These are phyloP conservation scores for Ceratocystis variospora DNA, from an alignment of 2,329 filamentous ascomycete species.

Conservation along the genomic window DNA sequence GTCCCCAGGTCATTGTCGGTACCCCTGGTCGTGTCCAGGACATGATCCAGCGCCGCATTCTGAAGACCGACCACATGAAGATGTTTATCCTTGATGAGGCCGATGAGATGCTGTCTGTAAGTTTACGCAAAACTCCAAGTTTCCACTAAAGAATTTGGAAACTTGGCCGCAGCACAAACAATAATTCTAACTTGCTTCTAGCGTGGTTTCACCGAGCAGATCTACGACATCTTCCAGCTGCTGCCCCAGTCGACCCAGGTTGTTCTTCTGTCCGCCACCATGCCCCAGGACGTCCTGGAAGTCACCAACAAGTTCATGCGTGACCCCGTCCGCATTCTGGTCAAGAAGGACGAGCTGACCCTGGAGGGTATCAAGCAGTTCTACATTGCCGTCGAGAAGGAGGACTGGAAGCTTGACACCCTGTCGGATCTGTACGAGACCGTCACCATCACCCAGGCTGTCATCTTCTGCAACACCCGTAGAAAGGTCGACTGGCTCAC, in stretches of 20 bases:
- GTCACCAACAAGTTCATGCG: conserved; percentile 99
- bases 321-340: conserved; percentile 94
- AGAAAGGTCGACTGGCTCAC: conserved; percentile 99
- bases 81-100: conserved; percentile 99
- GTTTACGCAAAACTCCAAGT: conserved; percentile 24
- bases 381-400: conserved; percentile 99
- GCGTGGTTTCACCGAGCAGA: conserved; percentile 99
- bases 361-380: conserved; percentile 99
- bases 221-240: conserved; percentile 99
- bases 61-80: conserved; percentile 97
- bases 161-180: neutral
- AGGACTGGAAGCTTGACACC: conserved; percentile 99
- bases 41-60: conserved; percentile 97
- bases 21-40: conserved; percentile 97
- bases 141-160: conserved; percentile 19
- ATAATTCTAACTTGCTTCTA: conserved; percentile 31
- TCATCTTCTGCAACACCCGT: conserved; percentile 99
- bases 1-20: conserved; percentile 92
- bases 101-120: conserved; percentile 92
- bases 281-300: conserved; percentile 97
- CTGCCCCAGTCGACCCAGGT: conserved; percentile 97
- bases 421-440: conserved; percentile 98
- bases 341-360: conserved; percentile 99
- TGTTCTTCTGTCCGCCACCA: conserved; percentile 92
- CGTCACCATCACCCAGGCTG: conserved; percentile 96